Evolutionary conservation across 2,329 filamentous ascomycete species (phyloP), one percentile per base, ranked within the genome.

Genomic region (Microascus cirrosus): DNA sequence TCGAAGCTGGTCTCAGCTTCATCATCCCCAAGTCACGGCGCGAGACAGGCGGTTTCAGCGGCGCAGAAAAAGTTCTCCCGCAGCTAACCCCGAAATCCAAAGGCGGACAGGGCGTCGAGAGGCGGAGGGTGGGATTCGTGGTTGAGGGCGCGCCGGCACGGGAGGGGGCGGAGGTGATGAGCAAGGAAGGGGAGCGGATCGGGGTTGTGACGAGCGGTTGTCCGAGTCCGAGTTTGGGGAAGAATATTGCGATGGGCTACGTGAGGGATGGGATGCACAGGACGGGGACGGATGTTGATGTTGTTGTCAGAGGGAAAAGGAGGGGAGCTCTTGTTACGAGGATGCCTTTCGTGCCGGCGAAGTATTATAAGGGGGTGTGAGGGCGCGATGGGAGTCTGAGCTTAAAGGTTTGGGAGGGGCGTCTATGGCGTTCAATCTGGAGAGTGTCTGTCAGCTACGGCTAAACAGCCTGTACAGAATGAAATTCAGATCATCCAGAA

Each of bases 171-270:
- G 80, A 90, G 66, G 87, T 99, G 61, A 77, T 92, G 35, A 77
- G 79, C 64, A 70, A 80, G 60, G 78, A 82, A 6, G 84, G 83
- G 35, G 73, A 86, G 64, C 81, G 82, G 64, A 79, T 97, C 58
- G 94, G 94, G 15, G 80, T 77, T 39, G 79, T 99, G 61, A 99
- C 94, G 6, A 95, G 90, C 64, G 94, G 94, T 15, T 89, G 90
- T 63, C 94, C 94, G 0, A 92, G 87, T 68, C 94, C 94, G 2
- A 89, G 87, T 0, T 75, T 96, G 54, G 85, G 86, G 62, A 87
- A 87, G 77, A 96, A 97, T 71, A 93, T 99, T 61, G 91, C 93
- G 59, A 99, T 99, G 94, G 94, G 86, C 0, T 96, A 96, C 68
- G 78, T 96, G 67, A 83, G 84, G 72, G 84, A 89, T 62, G 90